Evolutionary conservation across 2,329 filamentous ascomycete species (phyloP), one percentile per base, ranked within the genome.

Genomic region (Furcasterigmium sp.): DNA sequence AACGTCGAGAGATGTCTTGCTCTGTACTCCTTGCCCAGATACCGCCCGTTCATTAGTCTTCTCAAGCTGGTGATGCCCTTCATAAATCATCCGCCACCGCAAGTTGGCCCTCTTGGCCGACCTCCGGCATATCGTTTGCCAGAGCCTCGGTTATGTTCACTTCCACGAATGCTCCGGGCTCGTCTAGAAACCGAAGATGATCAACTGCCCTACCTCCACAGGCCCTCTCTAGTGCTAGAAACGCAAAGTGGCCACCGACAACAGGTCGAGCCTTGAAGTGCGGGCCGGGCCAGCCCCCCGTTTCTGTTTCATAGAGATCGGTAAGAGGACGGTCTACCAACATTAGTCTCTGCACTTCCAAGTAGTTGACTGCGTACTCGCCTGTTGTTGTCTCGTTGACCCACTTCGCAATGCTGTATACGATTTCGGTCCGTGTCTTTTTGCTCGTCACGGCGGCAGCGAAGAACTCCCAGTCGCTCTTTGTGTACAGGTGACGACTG

Each of bases 391-490:
- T 94, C 64, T 94, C 87, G 56, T 93, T 94, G 46, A 95, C 72
- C 89, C 89, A 95, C 44, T 68, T 69, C 1, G 87, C 86, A 32
- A 93, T 84, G 15, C 80, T 77, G 46, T 87, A 75, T 28, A 93
- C 67, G 40, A 94, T 89, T 58, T 85, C 79, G 3, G 75, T 72
- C 42, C 88, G 76, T 2, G 85, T 85, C 45, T 73, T 66, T 58
- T 78, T 76, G 52, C 80, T 82, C 4, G 87, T 79, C 5, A 94
- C 84, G 2, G 88, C 86, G 37, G 89, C 88, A 1, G 87, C 86
- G 61, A 93, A 91, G 60, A 94, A 90, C 54, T 93, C 84, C 89
- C 89, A 95, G 64, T 95, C 89, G 23, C 84, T 89, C 66, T 95
- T 95, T 26, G 87, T 85, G 62, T 93, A 93, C 3, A 91, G 63